Evolutionary conservation across 2,329 filamentous ascomycete genomes (phyloP), one percentile per base, ranked within the genome.

Genomic region (Alternaria metachromatica): DNA sequence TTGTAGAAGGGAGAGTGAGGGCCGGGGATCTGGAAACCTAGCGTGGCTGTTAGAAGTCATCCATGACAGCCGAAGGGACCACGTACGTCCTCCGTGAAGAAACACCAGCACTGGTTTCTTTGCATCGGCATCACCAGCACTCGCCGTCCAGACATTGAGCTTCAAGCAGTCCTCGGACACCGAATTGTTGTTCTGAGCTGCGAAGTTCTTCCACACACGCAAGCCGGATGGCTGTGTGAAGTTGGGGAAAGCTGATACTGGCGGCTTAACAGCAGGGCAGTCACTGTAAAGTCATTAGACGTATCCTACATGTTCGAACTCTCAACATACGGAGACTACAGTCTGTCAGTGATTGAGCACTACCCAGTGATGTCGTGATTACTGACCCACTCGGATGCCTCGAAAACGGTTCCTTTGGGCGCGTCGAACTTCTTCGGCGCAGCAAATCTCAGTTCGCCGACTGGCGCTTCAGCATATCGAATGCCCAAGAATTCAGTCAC

Each of bases 401-500:
- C 62, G 45, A 70, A 74, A 8, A 75, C 58, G 9, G 64, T 64
- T 20, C 66, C 72, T 56, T 37, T 28, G 26, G 68, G 68, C 21
- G 74, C 71, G 28, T 68, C 37, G 62, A 72, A 76, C 49, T 63
- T 69, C 58, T 76, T 69, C 4, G 76, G 75, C 4, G 75, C 67
- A 10, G 72, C 75, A 60, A 79, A 81, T 41, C 78, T 71, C 26
- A 80, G 65, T 28, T 74, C 65, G 9, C 75, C 78, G 18, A 76
- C 60, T 10, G 79, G 78, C 15, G 78, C 70, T 62, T 75, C 67
- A 2, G 76, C 79, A 56, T 78, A 81, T 10, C 73, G 75, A 37
- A 80, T 77, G 18, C 78, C 79, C 18, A 81, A 60, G 43, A 78
- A 81, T 30, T 81, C 76, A 11, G 68, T 64, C 9, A 78, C 74